Conservation (phyloP, 1,284 basidiomycete species). For the Tremellales sp. region DNA sequence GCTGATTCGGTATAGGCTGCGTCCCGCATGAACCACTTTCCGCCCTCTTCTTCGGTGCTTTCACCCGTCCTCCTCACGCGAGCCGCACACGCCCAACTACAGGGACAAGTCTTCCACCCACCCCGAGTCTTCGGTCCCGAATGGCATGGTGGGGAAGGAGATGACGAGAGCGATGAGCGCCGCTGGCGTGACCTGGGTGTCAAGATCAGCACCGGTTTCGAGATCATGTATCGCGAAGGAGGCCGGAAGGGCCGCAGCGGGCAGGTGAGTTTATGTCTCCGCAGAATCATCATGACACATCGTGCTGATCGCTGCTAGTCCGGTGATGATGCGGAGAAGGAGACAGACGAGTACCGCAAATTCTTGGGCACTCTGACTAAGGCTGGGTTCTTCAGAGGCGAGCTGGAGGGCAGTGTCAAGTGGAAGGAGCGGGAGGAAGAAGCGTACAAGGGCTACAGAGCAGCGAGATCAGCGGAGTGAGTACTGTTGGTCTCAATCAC, state of each 20-base stretch:
- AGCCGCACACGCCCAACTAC: conserved; percentile 85
- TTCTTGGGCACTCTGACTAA: conserved; percentile 64
- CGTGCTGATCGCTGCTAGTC: background rate
- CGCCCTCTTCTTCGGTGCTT: conserved; percentile 63
- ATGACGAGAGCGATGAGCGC: conserved; percentile 52
- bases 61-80: conserved; percentile 71
- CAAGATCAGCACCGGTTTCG: conserved; percentile 90
- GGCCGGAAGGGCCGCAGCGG: conserved; percentile 53
- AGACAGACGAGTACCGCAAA: conserved; percentile 27
- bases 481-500: conserved; percentile 29
- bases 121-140: conserved; percentile 76
- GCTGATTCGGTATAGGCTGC: conserved; percentile 57
- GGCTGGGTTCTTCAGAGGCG: conserved; percentile 69
- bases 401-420: conserved; percentile 66
- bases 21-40: conserved; percentile 81
- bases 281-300: background rate
- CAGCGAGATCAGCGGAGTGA: conserved; percentile 62
- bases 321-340: background rate
- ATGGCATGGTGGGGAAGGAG: conserved; percentile 38
- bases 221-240: conserved; percentile 83
- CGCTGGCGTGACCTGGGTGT: conserved; percentile 78
- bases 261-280: conserved; percentile 53
- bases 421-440: conserved; percentile 70
- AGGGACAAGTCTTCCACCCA: conserved; percentile 86
- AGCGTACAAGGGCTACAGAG: conserved; percentile 65